Base-by-base conservation (phyloP, 2,329 filamentous ascomycete species). In the Ophiocordyceps sinensis region DNA sequence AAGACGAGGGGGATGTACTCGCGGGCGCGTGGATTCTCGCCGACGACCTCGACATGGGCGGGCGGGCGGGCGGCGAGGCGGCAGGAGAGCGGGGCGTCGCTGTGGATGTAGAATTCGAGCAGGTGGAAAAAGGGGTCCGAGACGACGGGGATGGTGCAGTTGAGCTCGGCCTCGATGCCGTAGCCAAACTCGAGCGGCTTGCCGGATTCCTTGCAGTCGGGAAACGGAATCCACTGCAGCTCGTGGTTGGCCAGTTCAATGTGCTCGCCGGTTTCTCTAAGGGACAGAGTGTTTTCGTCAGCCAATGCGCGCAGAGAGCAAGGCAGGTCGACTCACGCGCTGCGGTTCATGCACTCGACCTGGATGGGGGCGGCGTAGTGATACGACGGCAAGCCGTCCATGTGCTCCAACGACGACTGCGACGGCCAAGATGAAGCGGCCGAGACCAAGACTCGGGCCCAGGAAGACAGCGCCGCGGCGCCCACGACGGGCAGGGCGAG, bases 101-200 rank as follows among this genome's bases (percentile, higher is more conserved):
- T 87, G 71, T 96, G 91, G 60, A 96, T 81, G 71, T 96, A 96
- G 72, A 95, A 96, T 66, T 96, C 85, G 66, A 89, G 80, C 40
- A 89, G 74, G 63, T 91, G 85, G 70, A 86, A 91, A 70, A 88
- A 82, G 34, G 82, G 75, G 58, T 89, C 85, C 53, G 74, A 71
- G 52, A 89, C 71, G 63, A 84, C 73, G 55, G 81, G 68, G 52
- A 91, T 79, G 42, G 85, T 91, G 68, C 85, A 91, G 66, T 89
- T 89, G 51, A 85, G 64, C 58, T 94, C 87, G 63, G 64, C 66
- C 57, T 89, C 85, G 50, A 83, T 64, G 58, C 88, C 88, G 66
- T 94, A 96, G 59, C 77, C 73, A 58, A 98, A 80, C 53, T 91
- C 79, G 52, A 98, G 78, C 0, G 88, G 81, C 39, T 75, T 73